These are phyloP conservation scores for Diospyros lotus DNA, from an alignment of 148 eudicot species.

Conservation along the genomic window DNA sequence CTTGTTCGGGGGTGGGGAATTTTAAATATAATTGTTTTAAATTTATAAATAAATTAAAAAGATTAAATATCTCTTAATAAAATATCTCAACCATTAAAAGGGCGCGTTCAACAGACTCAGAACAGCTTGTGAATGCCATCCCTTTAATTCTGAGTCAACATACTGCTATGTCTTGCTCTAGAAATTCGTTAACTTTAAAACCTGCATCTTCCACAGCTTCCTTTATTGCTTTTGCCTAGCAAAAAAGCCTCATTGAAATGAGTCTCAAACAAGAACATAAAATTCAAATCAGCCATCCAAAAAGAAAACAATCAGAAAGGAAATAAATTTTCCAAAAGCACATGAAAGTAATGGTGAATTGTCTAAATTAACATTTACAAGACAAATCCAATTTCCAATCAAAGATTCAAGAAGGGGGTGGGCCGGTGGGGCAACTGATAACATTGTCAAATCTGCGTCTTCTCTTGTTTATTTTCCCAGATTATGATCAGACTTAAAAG, in stretches of 20 bases:
- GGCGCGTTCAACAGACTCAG: conserved; percentile 83
- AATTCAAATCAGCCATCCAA: background rate
- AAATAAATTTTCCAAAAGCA: background rate
- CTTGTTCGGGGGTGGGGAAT: too few relatives aligned
- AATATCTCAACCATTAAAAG: conserved; percentile 56
- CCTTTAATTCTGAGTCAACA: conserved; percentile 82
- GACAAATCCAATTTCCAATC: too few relatives aligned
- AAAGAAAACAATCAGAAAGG: background rate
- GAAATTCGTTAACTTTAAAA: conserved; percentile 60
- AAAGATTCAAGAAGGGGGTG: too few relatives aligned
- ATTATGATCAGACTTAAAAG: too few relatives aligned
- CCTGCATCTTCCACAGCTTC: conserved; percentile 82
- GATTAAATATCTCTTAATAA: too few relatives aligned
- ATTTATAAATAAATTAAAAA: too few relatives aligned
- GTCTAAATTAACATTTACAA: background rate
- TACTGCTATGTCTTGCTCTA: conserved; percentile 72
- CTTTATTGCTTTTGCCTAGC: conserved; percentile 65
- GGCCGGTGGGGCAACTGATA: too few relatives aligned
- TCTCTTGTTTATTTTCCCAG: too few relatives aligned
- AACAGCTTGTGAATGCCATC: conserved; percentile 96
- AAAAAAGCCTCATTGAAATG: conserved; percentile 8
- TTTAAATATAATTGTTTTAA: too few relatives aligned
- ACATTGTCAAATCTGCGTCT: too few relatives aligned
- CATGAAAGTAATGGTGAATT: background rate
- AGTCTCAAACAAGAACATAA: background rate